These are phyloP conservation scores for Fusarium humuli DNA, from an alignment of 2,329 filamentous ascomycete species.

Conservation along the genomic window DNA sequence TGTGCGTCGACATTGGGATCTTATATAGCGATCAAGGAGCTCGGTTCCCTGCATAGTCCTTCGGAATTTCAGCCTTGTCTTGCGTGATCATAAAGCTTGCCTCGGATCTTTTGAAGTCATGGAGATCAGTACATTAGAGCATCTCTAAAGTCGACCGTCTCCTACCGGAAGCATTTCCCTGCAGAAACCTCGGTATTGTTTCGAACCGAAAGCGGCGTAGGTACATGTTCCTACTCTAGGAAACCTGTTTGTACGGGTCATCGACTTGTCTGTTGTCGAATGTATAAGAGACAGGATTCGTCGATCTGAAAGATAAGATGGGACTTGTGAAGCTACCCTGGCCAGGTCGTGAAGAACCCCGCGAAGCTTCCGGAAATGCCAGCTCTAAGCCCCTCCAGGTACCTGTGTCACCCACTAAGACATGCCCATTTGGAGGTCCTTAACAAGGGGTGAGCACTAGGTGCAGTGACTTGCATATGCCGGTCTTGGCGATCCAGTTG, in stretches of 20 bases:
- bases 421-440: conserved; percentile 17
- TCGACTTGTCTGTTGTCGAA: conserved; percentile 30
- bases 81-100: conserved; percentile 36
- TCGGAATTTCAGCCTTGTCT: conserved; percentile 37
- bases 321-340: conserved; percentile 20
- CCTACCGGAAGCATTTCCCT: neutral
- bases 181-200: conserved; percentile 16
- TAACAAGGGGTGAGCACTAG: conserved; percentile 30
- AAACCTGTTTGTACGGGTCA: conserved; percentile 40
- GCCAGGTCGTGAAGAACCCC: conserved; percentile 10
- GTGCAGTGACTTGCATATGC: conserved; percentile 36
- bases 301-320: conserved; percentile 31
- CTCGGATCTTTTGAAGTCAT: conserved; percentile 26
- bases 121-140: conserved; percentile 27
- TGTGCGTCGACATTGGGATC: conserved; percentile 7
- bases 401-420: conserved; percentile 23
- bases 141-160: conserved; percentile 8
- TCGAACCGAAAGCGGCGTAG: conserved; percentile 8
- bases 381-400: conserved; percentile 14
- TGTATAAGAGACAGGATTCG: conserved; percentile 34
- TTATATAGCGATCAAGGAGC: conserved; percentile 29
- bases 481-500: conserved; percentile 31
- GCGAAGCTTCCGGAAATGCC: conserved; percentile 27
- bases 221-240: neutral
- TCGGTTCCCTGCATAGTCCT: conserved; percentile 19